These are phyloP conservation scores for Penicillium crystallinum DNA, from an alignment of 495 filamentous ascomycete species.

Conservation along the genomic window DNA sequence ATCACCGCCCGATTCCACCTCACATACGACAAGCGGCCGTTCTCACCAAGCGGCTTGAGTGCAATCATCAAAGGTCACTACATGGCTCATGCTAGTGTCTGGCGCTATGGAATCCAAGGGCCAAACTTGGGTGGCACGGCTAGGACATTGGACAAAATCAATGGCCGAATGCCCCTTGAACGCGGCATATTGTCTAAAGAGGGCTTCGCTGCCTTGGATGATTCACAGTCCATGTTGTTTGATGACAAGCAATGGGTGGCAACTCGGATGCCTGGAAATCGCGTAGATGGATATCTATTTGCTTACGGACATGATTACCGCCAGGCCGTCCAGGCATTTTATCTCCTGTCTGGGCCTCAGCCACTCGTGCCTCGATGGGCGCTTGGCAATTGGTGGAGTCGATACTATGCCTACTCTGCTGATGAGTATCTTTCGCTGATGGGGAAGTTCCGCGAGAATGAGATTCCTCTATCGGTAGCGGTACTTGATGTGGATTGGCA, in stretches of 20 bases:
- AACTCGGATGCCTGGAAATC: slow-evolving; percentile 27
- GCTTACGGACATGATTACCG: slow-evolving; percentile 50
- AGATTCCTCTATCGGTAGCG: slow-evolving; percentile 50
- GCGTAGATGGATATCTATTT: slow-evolving; percentile 55
- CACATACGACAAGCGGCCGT: slow-evolving; percentile 46
- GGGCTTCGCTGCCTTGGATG: slow-evolving; percentile 47
- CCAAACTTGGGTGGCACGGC: slow-evolving; percentile 49
- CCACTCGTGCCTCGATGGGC: slow-evolving; percentile 52
- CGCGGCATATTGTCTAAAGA: slow-evolving; percentile 44
- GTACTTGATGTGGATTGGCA: slow-evolving; percentile 65
- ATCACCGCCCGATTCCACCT: slow-evolving; percentile 47
- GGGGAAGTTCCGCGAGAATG: slow-evolving; percentile 40
- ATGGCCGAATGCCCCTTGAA: slow-evolving; percentile 45
- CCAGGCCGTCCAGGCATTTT: slow-evolving; percentile 50
- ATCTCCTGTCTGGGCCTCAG: slow-evolving; percentile 50
- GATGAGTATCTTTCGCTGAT: slow-evolving; percentile 50
- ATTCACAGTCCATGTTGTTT: slow-evolving; percentile 54
- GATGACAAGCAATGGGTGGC: slow-evolving; percentile 46
- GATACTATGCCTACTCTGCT: slow-evolving; percentile 49
- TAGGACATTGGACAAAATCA: slow-evolving; percentile 48
- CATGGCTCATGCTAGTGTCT: slow-evolving; percentile 29
- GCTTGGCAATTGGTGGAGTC: slow-evolving; percentile 61
- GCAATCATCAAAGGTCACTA: slow-evolving; percentile 32
- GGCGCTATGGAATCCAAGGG: slow-evolving; percentile 42
- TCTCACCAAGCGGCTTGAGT: slow-evolving; percentile 40